Evolutionary conservation across 2,329 filamentous ascomycete genomes (phyloP).

Genomic region (Diaporthe sp.): DNA sequence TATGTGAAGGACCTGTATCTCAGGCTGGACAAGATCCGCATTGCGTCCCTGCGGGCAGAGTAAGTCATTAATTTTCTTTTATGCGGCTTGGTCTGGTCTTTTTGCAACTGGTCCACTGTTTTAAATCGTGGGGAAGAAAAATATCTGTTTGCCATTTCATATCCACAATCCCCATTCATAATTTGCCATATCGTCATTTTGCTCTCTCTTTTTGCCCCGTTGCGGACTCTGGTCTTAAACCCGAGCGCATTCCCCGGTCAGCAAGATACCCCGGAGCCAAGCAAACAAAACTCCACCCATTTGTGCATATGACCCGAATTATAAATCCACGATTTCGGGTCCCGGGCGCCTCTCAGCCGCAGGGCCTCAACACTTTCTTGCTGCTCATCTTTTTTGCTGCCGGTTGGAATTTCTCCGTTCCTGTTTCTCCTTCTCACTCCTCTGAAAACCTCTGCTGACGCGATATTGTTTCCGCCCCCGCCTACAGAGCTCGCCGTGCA

Average conservation of each 20-base stretch:
- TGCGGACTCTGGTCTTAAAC: constrained; percentile 6
- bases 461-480: background rate
- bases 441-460: constrained; percentile 15
- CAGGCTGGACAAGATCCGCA: constrained; percentile 38
- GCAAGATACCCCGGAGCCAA: constrained; percentile 32
- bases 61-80: constrained; percentile 12
- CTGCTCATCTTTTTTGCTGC: background rate
- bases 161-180: constrained; percentile 18
- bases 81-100: background rate
- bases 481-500: constrained; percentile 36
- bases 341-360: constrained; percentile 28
- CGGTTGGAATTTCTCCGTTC: too few relatives aligned
- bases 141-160: background rate
- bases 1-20: constrained; percentile 40
- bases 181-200: constrained; percentile 18
- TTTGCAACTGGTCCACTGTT: constrained; percentile 12
- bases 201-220: background rate
- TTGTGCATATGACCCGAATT: constrained; percentile 31
- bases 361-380: constrained; percentile 20
- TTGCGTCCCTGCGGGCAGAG: constrained; percentile 39
- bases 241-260: constrained; percentile 23
- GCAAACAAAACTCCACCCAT: constrained; percentile 28
- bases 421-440: background rate
- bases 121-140: background rate
- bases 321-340: constrained; percentile 33